phyloP scores from a whole-genome alignment of 2,329 filamentous ascomycete species.

The Hymenoscyphus albidus region DNA sequence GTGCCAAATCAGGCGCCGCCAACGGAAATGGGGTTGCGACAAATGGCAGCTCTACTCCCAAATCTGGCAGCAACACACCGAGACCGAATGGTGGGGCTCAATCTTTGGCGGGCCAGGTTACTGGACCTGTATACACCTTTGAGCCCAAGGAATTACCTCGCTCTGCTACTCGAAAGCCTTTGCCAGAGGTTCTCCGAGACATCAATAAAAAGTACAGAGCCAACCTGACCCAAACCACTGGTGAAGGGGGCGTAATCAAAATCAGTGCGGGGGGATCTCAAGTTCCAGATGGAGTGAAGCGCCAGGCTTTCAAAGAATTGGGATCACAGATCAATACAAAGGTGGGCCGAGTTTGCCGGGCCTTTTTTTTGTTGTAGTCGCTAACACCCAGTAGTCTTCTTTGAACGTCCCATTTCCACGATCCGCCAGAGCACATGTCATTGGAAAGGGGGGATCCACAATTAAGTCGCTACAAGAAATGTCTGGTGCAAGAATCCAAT shows the following conservation, averaged over 20 bases:
- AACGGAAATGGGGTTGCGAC: constrained; percentile 54
- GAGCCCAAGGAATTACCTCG: constrained; percentile 67
- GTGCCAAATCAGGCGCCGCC: constrained; percentile 57
- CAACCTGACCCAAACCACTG: constrained; percentile 71
- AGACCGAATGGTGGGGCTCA: constrained; percentile 41
- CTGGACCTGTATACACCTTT: constrained; percentile 14
- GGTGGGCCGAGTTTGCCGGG: constrained; percentile 44
- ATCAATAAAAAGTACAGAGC: constrained; percentile 91
- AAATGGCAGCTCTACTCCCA: constrained; percentile 48
- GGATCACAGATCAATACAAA: constrained; percentile 83
- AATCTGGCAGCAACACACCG: constrained; percentile 50
- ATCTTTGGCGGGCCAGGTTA: constrained; percentile 71
- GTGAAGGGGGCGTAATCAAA: constrained; percentile 67
- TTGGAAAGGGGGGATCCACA: constrained; percentile 84
- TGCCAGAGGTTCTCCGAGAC: constrained; percentile 81
- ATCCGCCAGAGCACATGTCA: constrained; percentile 82
- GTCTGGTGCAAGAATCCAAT: constrained; percentile 84
- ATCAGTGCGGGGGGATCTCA: constrained; percentile 84
- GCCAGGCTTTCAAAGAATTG: constrained; percentile 84
- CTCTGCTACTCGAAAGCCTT: constrained; percentile 75
- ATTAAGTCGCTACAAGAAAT: constrained; percentile 88
- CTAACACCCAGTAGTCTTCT: constrained; percentile 47
- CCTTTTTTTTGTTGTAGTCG: background rate
- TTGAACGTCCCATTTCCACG: constrained; percentile 77
- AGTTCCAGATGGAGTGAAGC: constrained; percentile 60